These are phyloP conservation scores for Citrus medica DNA, from an alignment of 345 rosid species.

Conservation along the genomic window DNA sequence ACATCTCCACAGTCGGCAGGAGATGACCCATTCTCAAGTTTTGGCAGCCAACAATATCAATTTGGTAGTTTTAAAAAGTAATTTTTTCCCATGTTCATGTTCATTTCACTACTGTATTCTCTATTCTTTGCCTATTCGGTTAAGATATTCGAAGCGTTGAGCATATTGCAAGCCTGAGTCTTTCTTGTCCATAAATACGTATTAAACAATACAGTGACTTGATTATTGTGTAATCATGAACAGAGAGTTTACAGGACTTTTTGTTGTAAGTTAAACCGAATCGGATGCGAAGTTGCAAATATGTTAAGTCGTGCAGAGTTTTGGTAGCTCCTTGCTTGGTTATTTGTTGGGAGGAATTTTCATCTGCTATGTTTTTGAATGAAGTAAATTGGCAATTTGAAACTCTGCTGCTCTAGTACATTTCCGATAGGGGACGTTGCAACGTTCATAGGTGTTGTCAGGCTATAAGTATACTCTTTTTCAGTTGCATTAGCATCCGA, in stretches of 20 bases:
- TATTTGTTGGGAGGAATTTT: not conserved
- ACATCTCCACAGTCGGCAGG: slow-evolving; percentile 35
- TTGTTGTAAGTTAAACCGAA: not conserved
- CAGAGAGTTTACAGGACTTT: not conserved
- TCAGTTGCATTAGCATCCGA: no score
- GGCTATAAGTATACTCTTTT: no score
- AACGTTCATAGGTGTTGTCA: no score
- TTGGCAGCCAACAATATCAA: slow-evolving; percentile 61
- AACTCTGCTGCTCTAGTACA: not conserved
- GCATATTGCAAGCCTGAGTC: slow-evolving; percentile 4
- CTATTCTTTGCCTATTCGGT: slow-evolving; percentile 14
- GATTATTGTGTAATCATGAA: not conserved
- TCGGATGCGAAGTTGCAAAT: not conserved
- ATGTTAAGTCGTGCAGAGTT: not conserved
- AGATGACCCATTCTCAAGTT: slow-evolving; percentile 71
- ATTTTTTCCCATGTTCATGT: slow-evolving; percentile 1
- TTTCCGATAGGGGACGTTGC: no score
- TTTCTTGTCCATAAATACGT: slow-evolving; percentile 4
- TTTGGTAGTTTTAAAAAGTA: slow-evolving; percentile 58
- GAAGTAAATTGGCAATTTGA: not conserved
- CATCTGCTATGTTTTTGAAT: not conserved
- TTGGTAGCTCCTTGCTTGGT: not conserved
- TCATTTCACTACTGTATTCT: not conserved
- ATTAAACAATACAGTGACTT: not conserved
- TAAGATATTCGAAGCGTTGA: not conserved